phyloP scores from a whole-genome alignment of 2,329 filamentous ascomycete species.

The Botrytis elliptica region DNA sequence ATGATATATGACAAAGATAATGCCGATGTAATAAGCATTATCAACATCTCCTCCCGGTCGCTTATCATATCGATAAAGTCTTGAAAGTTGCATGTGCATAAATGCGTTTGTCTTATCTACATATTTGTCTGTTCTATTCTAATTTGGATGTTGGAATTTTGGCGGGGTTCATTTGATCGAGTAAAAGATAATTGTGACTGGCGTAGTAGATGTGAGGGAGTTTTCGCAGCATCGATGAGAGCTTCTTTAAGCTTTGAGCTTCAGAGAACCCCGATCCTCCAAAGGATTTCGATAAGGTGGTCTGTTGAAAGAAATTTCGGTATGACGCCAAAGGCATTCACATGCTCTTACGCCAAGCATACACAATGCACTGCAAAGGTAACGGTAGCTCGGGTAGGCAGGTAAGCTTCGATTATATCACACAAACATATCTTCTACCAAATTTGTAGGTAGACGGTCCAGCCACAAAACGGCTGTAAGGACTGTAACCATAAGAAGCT shows the following conservation, averaged over 20 bases:
- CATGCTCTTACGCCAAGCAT: slow-evolving; percentile 1
- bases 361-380: neutral
- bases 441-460: neutral
- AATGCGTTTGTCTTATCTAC: neutral
- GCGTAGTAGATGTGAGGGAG: neutral
- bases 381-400: neutral
- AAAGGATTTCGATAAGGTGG: neutral
- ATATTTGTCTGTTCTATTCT: neutral
- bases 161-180: neutral
- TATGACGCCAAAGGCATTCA: neutral
- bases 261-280: neutral
- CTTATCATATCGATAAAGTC: neutral
- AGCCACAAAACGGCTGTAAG: neutral
- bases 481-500: neutral
- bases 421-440: neutral
- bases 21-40: neutral
- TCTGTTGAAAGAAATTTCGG: neutral
- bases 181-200: too few relatives aligned
- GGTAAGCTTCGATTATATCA: slow-evolving; percentile 5
- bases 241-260: neutral
- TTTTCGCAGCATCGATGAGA: neutral
- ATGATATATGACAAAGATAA: neutral
- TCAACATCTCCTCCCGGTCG: neutral
- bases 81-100: neutral
- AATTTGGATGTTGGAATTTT: neutral